Conservation (phyloP, 768 basidiomycete genomes). For the Tricholoma sp. region DNA sequence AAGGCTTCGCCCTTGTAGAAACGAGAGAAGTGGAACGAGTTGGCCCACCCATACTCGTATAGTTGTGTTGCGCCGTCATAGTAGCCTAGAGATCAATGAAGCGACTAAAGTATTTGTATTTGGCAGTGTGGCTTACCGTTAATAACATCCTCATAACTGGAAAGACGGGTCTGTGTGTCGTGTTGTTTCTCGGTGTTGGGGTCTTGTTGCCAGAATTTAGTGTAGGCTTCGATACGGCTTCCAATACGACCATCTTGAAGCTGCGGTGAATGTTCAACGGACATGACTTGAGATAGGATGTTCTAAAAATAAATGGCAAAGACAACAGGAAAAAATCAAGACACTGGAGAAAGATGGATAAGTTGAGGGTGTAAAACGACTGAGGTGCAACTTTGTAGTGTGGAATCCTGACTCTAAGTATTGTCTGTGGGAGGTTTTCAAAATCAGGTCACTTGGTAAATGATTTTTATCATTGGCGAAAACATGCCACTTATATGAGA, state of each 20-base stretch:
- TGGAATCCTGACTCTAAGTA: too few species aligned
- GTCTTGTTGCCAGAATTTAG: slow-evolving; percentile 89
- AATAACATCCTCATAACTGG: slow-evolving; percentile 88
- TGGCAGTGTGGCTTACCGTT: slow-evolving; percentile 58
- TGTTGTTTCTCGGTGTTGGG: slow-evolving; percentile 56
- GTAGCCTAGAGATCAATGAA: slow-evolving; percentile 53
- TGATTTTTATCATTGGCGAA: slow-evolving; percentile 3
- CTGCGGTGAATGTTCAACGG: slow-evolving; percentile 3
- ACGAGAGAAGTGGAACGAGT: slow-evolving; percentile 94
- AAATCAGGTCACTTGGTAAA: slow-evolving; percentile 22
- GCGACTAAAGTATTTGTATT: not conserved
- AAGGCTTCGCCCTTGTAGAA: slow-evolving; percentile 91
- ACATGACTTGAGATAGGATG: slow-evolving; percentile 10
- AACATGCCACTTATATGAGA: too few species aligned
- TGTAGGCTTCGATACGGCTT: slow-evolving; percentile 78
- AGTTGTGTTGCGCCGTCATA: slow-evolving; percentile 95
- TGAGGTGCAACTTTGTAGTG: slow-evolving; percentile 22
- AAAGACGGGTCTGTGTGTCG: slow-evolving; percentile 69
- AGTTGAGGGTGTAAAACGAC: slow-evolving; percentile 5
- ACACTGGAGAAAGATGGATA: slow-evolving; percentile 26
- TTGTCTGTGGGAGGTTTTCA: not conserved
- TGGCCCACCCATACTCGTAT: slow-evolving; percentile 92
- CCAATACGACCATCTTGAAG: slow-evolving; percentile 55
- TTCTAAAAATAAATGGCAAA: not conserved
- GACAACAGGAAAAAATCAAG: slow-evolving; percentile 17